Evolutionary conservation across 192 early-diverging fungal species (phyloP).

Genomic region (Coemansia pectinata): DNA sequence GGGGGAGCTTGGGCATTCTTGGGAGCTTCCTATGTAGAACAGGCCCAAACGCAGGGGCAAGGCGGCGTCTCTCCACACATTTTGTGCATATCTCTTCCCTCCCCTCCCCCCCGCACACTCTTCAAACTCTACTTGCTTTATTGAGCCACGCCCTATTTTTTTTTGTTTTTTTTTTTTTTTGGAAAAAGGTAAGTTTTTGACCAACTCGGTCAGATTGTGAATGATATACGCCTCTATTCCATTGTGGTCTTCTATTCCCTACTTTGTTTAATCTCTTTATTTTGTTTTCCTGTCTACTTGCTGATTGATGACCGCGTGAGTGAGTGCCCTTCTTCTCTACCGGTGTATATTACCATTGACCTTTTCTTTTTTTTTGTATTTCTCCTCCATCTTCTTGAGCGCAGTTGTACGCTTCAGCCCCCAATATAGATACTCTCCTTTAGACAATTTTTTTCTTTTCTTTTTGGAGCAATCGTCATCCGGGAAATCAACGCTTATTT

Average conservation of each 20-base stretch:
- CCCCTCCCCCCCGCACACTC: neutral
- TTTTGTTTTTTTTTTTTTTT: neutral
- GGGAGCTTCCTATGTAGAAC: neutral
- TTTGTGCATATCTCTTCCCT: neutral
- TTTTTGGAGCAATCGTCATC: neutral
- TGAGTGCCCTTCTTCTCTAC: neutral
- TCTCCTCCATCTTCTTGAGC: too few relatives aligned
- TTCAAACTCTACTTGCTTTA: neutral
- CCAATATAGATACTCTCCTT: neutral
- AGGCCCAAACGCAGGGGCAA: neutral
- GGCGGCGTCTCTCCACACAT: neutral
- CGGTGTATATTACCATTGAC: constrained; percentile 3
- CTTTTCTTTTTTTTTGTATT: neutral
- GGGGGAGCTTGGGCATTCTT: neutral
- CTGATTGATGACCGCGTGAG: neutral
- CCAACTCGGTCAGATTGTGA: neutral
- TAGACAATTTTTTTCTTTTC: neutral
- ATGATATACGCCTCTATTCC: neutral
- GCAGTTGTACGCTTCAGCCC: too few relatives aligned
- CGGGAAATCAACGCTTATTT: neutral
- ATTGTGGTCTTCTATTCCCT: neutral
- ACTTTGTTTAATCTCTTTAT: constrained; percentile 3
- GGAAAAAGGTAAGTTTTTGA: too few relatives aligned
- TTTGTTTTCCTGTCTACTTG: neutral
- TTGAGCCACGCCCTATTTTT: neutral